Base-by-base conservation (phyloP, 805 yeast genomes). In the Wickerhamiella spandovensis region DNA sequence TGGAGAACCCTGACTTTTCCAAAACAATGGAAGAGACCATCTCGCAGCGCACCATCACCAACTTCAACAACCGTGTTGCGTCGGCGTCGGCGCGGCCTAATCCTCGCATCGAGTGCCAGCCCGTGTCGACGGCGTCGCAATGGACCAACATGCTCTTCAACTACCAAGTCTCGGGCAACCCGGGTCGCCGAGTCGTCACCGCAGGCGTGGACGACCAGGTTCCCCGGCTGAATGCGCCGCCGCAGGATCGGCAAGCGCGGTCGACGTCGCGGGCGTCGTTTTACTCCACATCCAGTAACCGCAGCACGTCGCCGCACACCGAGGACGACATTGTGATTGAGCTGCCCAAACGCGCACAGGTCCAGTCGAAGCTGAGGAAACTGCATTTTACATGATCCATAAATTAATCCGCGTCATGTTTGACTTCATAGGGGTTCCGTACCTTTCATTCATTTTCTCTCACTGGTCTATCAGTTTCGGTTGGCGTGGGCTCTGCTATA, bases 1-100 rank as follows among this genome's bases (percentile, higher is more conserved):
- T 66, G 17, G 67, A 62, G 47, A 61, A 59, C 48, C 45, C 54
- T 38, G 61, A 58, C 43, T 65, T 65, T 51, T 58, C 58, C 37
- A 50, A 47, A 23, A 54, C 55, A 9, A 61, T 64, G 5, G 61
- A 63, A 42, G 58, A 56, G 39, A 38, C 55, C 7, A 50, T 59
- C 7, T 52, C 61, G 12, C 32, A 50, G 8, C 47, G 48, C n/a
- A 47, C 46, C 20, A 52, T 59, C 7, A 45, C 48, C 22, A 23
- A 23, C 17, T 59, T 59, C 51, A 48, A 53, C 15, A 35, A 44
- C 22, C 53, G 61, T 18, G 53, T 53, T 3, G 56, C 55, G 10
- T 54, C 58, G 23, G 43, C 22, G 7, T 18, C 24, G 4, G 37
- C 18, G 24, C 49, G 21, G 20, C 24, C 38, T 39, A 21, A 13